Evolutionary conservation across 306 rosid species (phyloP), one percentile per base, ranked within the genome.

Genomic region (Trifolium pratense): DNA sequence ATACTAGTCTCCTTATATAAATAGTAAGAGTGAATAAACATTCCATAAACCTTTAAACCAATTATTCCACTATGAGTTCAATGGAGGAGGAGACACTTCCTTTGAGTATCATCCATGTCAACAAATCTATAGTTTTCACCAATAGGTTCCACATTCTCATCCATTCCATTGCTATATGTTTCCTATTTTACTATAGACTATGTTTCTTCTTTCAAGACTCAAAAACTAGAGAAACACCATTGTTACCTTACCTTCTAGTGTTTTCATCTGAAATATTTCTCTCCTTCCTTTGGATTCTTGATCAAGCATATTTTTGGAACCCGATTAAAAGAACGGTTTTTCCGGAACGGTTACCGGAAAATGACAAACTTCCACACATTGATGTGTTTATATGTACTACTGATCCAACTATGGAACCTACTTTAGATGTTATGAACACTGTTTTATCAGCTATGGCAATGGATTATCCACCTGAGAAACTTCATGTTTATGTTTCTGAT

Each of bases 321-420:
- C 91, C 88, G 0, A 74, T 90, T 25, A 73, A 86, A 1, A 68
- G 92, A 15, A 68, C 82, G 1, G 89, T 83, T 34, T 88, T 86
- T n/a, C 89, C 86, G 0, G 87, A 88, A 40, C 82, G 90, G 34
- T 20, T 92, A 59, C 90, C 96, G 0, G 73, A 61, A 6, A 82
- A 92, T 51, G 79, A 70, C 13, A 84, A 84, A 67, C 85, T 89
- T 46, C 97, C 92, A 0, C 71, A 75, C 0, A 58, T 92, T 16
- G 90, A 92, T 36, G 89, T 92, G 37, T 90, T 92, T 75, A 76
- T 90, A 71, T 90, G 90, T 82, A 92, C 92, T 1, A 81, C 87
- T 20, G 96, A 92, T 68, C 88, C 90, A 12, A 71, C 69, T 6
- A 90, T 73, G 73, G 98, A 92, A 70, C 98, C 98, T 3, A 70